These are phyloP conservation scores for Apophysomyces ossiformis DNA, from an alignment of 371 early-diverging fungal genomes.

Conservation along the genomic window DNA sequence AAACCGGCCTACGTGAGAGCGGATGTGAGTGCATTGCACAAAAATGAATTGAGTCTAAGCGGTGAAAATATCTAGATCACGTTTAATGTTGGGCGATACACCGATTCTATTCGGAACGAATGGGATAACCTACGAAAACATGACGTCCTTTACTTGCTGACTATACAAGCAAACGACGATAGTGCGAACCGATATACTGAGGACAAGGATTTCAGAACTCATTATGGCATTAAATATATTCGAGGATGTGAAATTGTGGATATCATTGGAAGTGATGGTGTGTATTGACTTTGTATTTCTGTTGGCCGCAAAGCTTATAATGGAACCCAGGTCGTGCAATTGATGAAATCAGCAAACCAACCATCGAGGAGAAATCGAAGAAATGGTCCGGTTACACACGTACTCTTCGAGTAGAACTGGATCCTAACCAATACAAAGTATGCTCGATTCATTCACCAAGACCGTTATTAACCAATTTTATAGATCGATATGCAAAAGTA, in stretches of 20 bases:
- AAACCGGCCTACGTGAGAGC: conserved; percentile 79
- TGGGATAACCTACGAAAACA: conserved; percentile 88
- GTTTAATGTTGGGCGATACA: conserved; percentile 65
- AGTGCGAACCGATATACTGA: conserved; percentile 49
- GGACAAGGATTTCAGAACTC: conserved; percentile 59
- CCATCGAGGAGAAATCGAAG: conserved; percentile 39
- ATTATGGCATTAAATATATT: conserved; percentile 78
- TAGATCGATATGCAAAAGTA: conserved; percentile 12
- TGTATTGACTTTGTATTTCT: conserved; percentile 11
- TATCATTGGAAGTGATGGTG: conserved; percentile 75
- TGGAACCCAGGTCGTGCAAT: conserved; percentile 48
- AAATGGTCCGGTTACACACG: conserved; percentile 59
- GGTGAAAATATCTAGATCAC: conserved; percentile 32
- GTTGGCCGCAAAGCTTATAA: neutral
- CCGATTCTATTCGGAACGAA: conserved; percentile 76
- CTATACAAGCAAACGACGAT: conserved; percentile 68
- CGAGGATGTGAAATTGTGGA: conserved; percentile 90
- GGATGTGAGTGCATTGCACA: conserved; percentile 52
- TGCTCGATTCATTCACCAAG: conserved; percentile 27
- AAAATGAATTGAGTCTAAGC: neutral
- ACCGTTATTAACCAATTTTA: conserved; percentile 20
- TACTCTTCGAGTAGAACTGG: conserved; percentile 81
- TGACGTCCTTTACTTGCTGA: conserved; percentile 82
- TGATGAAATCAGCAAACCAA: conserved; percentile 55
- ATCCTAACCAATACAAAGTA: conserved; percentile 84